Evolutionary conservation across 2,329 filamentous ascomycete species (phyloP), one percentile per base, ranked within the genome.

Genomic region (Xylaria multiplex): DNA sequence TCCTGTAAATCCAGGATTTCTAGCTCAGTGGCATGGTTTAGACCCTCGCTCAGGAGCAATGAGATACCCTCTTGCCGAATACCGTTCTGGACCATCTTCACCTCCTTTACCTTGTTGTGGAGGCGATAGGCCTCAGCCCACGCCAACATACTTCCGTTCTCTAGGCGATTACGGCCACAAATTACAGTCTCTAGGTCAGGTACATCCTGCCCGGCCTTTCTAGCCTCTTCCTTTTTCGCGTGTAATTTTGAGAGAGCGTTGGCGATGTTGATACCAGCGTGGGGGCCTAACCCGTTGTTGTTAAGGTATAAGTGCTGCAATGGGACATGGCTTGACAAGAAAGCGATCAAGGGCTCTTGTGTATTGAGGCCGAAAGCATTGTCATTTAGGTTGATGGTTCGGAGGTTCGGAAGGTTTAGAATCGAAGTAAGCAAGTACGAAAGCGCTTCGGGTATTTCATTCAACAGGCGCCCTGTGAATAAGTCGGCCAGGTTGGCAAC

Each of bases 61-160:
- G 90, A 90, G 75, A 98, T 96, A 67, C 96, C 96, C 79, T 98
- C 93, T 77, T 95, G 93, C 49, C 96, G 88, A 73, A 99, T 99
- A 59, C 96, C 96, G 78, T 99, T 98, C 81, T 98, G 96, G 30
- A 97, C 93, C 96, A 99, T 98, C 85, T 95, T 96, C 72, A 99
- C 88, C 65, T 89, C 89, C 80, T 90, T 91, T 69, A 99, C 87
- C 64, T 91, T 90, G 71, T 86, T 89, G 77, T 98, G 93, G 64
- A 95, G 90, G 74, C 89, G 88, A 79, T 93, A 97, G 0, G 93
- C 86, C 78, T 91, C 91, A 48, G 94, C 93, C 96, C 96, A 99
- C 0, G 95, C 94, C 14, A 88, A 88, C 96, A 99, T 99, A 77
- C 91, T 96, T 72, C 95, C 96, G 75, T 94, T 97, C 82, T 99